Evolutionary conservation across 1,139 yeast genomes (phyloP).

Genomic region (Saccharomyces hybrid): DNA sequence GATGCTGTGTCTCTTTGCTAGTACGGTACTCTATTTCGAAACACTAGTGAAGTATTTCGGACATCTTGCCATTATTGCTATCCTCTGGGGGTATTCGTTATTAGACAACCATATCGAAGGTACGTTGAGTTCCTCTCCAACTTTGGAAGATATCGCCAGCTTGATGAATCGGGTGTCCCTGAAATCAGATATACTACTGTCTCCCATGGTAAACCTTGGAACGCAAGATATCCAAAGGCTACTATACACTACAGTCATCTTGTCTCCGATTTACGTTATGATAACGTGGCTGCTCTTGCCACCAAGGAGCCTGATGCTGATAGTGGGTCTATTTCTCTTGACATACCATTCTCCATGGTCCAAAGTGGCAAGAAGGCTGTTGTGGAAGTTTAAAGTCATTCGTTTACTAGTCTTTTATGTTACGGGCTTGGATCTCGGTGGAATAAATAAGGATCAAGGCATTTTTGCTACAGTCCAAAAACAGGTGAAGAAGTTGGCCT

Average conservation of each 20-base stretch:
- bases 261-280: constrained; percentile 76
- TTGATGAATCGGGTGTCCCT: constrained; percentile 67
- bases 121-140: constrained; percentile 62
- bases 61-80: constrained; percentile 63
- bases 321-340: constrained; percentile 54
- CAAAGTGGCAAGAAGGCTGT: constrained; percentile 65
- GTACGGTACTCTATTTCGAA: constrained; percentile 67
- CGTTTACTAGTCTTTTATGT: constrained; percentile 68
- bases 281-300: constrained; percentile 58
- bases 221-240: constrained; percentile 73
- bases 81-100: constrained; percentile 59
- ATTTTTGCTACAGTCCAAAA: constrained; percentile 31
- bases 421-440: constrained; percentile 81
- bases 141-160: constrained; percentile 83
- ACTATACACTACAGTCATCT: constrained; percentile 71
- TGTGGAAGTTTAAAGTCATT: constrained; percentile 74
- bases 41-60: constrained; percentile 68
- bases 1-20: constrained; percentile 48
- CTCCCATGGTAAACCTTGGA: constrained; percentile 70
- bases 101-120: constrained; percentile 44
- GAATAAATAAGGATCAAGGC: constrained; percentile 34
- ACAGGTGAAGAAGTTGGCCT: constrained; percentile 25
- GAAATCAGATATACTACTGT: constrained; percentile 66
- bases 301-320: constrained; percentile 60
- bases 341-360: constrained; percentile 86